phyloP scores from a whole-genome alignment of 257 asterid species.

The Forsythia viridissima region DNA sequence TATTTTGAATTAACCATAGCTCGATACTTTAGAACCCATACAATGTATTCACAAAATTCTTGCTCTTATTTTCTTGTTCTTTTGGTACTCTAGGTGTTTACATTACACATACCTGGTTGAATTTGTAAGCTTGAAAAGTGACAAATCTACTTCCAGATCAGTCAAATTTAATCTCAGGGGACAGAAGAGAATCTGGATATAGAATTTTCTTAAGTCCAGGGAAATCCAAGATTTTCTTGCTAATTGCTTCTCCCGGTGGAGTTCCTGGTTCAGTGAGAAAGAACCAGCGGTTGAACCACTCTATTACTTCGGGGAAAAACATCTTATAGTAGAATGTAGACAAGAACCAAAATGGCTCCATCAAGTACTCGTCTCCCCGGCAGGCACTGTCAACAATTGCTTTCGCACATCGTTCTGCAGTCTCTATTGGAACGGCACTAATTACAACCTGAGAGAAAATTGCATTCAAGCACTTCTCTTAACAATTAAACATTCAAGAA shows the following conservation, averaged over 20 bases:
- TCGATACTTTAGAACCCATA: too few species aligned
- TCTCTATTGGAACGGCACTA: slow-evolving; percentile 44
- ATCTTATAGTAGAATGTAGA: slow-evolving; percentile 31
- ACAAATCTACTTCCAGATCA: slow-evolving; percentile 25
- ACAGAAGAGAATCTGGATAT: slow-evolving; percentile 58
- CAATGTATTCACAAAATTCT: too few species aligned
- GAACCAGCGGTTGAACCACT: slow-evolving; percentile 60
- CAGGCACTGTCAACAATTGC: slow-evolving; percentile 53
- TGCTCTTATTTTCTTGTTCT: too few species aligned
- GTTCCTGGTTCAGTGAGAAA: slow-evolving; percentile 40
- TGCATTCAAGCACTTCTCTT: background rate
- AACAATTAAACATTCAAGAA: background rate
- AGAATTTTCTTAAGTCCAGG: slow-evolving; percentile 45
- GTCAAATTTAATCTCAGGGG: slow-evolving; percentile 53
- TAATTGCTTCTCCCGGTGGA: slow-evolving; percentile 46
- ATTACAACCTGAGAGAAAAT: slow-evolving; percentile 38
- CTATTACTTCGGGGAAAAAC: slow-evolving; percentile 48
- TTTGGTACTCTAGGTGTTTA: background rate
- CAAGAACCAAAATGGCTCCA: slow-evolving; percentile 54
- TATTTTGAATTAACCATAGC: too few species aligned
- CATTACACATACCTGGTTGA: background rate
- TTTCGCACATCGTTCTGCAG: slow-evolving; percentile 41
- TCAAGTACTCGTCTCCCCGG: slow-evolving; percentile 63
- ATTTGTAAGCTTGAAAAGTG: background rate
- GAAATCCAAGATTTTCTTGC: slow-evolving; percentile 51